These are phyloP conservation scores for Aspergillus wentii DNA, from an alignment of 495 filamentous ascomycete species.

Conservation along the genomic window DNA sequence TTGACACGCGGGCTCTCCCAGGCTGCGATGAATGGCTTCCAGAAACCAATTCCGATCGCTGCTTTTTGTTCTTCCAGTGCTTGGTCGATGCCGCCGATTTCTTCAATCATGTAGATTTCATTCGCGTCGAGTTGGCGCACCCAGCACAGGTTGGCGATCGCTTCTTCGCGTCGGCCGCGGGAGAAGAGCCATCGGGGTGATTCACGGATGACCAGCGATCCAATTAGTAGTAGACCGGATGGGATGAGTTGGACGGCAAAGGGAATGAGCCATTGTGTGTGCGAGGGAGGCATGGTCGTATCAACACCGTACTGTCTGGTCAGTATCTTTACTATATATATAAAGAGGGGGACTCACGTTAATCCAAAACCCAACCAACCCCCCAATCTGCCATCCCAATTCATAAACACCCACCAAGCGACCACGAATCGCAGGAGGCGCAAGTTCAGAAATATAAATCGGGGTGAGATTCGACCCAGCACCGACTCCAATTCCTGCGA, in stretches of 20 bases:
- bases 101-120: conserved; percentile 63
- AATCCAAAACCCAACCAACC: conserved; percentile 71
- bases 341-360: conserved; percentile 33
- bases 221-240: conserved; percentile 40
- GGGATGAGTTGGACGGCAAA: conserved; percentile 53
- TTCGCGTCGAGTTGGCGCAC: conserved; percentile 54
- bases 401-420: conserved; percentile 73
- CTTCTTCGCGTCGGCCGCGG: conserved; percentile 44
- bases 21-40: conserved; percentile 60
- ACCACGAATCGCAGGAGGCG: conserved; percentile 73
- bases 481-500: conserved; percentile 70
- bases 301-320: conserved; percentile 32
- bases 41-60: conserved; percentile 58
- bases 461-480: conserved; percentile 72
- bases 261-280: conserved; percentile 52
- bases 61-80: conserved; percentile 51
- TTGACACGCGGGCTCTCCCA: conserved; percentile 38
- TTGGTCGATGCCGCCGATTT: conserved; percentile 56
- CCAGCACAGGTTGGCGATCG: conserved; percentile 56
- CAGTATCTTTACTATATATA: no score
- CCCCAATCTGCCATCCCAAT: conserved; percentile 68
- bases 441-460: conserved; percentile 74
- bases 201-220: conserved; percentile 45
- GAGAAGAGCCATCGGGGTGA: conserved; percentile 55
- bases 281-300: conserved; percentile 21